Percentiles rank a stretch among this genome's conserved stretches.
phyloP scores from a whole-genome alignment of 192 early-diverging fungal genomes.

The Rhizophagus clarus region DNA sequence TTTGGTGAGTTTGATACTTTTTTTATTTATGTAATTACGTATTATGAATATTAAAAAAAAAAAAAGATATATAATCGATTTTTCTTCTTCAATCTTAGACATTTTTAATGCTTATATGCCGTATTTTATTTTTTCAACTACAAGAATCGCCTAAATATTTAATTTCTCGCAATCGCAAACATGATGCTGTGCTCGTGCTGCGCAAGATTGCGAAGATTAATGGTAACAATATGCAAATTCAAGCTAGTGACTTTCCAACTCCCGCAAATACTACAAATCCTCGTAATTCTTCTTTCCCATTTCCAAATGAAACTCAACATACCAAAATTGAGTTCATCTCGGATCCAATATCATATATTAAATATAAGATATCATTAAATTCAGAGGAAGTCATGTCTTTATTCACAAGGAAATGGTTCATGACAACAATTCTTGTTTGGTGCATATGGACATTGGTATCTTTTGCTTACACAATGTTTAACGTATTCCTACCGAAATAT shows the following conservation, averaged over 20 bases:
- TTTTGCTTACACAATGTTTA: constrained; percentile 87
- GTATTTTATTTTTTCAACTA: constrained; percentile 68
- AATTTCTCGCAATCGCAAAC: constrained; percentile 60
- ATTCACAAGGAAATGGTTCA: constrained; percentile 52
- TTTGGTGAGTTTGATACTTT: constrained; percentile 35
- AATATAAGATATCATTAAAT: constrained; percentile 24
- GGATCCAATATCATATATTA: constrained; percentile 18
- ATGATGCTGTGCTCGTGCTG: constrained; percentile 69
- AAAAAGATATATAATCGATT: background rate
- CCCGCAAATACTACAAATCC: background rate
- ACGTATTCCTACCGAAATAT: constrained; percentile 81
- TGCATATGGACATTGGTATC: constrained; percentile 77
- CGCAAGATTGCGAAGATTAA: constrained; percentile 68
- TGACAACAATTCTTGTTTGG: constrained; percentile 73
- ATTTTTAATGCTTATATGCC: constrained; percentile 67
- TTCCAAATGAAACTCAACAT: background rate
- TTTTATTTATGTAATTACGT: too few relatives aligned
- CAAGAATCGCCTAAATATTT: constrained; percentile 84
- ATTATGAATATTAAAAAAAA: background rate
- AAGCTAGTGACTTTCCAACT: constrained; percentile 30
- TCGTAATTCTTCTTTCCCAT: background rate
- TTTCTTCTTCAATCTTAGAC: constrained; percentile 41
- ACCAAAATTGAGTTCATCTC: background rate
- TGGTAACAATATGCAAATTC: constrained; percentile 42
- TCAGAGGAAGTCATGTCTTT: constrained; percentile 49